phyloP scores from a whole-genome alignment of 257 asterid species.

The Fraxinus cuspidata region DNA sequence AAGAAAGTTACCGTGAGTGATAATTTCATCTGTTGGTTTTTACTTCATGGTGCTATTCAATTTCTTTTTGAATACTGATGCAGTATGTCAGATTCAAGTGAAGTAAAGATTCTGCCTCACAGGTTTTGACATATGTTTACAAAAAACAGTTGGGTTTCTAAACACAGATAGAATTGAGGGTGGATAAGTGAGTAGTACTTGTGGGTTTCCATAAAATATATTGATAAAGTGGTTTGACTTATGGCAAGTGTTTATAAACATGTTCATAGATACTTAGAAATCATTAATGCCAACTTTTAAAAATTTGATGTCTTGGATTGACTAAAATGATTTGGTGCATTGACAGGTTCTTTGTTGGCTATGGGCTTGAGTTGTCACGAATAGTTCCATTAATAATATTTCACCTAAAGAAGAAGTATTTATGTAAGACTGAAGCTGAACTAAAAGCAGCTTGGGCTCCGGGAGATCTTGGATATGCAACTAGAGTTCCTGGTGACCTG shows the following conservation, averaged over 20 bases:
- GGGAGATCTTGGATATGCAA: constrained; percentile 73
- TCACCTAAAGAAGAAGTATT: constrained; percentile 72
- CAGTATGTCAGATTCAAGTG: background rate
- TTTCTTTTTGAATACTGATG: background rate
- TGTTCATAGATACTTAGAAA: too few species aligned
- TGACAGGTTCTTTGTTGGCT: constrained; percentile 94
- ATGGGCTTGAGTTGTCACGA: constrained; percentile 89
- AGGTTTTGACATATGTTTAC: background rate
- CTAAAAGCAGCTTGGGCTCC: constrained; percentile 90
- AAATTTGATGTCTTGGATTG: constrained; percentile 5
- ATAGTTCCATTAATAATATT: constrained; percentile 72
- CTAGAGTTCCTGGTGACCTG: constrained; percentile 80
- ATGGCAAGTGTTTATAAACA: too few species aligned
- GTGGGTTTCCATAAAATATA: too few species aligned
- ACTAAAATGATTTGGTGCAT: constrained; percentile 23
- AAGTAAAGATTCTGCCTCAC: background rate
- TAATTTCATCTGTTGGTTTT: background rate
- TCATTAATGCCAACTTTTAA: background rate
- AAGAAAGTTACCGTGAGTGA: background rate
- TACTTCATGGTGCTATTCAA: background rate
- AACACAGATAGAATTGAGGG: too few species aligned
- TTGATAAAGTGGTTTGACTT: too few species aligned
- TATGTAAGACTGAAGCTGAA: constrained; percentile 86
- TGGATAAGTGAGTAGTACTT: too few species aligned
- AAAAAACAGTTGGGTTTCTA: too few species aligned